Conservation (phyloP, 768 basidiomycete genomes). For the Pleurotus eryngii region DNA sequence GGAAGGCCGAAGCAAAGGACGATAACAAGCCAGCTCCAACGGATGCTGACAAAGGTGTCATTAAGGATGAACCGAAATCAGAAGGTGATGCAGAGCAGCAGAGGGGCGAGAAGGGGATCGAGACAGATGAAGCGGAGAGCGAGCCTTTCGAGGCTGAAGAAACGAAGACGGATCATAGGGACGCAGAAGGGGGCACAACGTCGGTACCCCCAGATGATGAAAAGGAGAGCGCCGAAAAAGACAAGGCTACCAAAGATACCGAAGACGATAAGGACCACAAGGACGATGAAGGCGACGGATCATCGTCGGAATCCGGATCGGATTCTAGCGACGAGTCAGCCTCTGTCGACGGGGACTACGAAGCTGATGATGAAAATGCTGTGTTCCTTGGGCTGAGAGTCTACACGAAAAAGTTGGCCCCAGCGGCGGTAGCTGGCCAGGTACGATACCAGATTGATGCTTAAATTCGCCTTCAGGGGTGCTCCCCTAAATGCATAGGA, state of each 20-base stretch:
- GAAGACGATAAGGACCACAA: not conserved
- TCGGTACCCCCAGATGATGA: not conserved
- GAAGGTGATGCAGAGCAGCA: not conserved
- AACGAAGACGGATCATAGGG: not conserved
- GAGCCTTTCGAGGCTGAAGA: not conserved
- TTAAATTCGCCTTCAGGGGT: too few relatives aligned
- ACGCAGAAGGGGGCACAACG: not conserved
- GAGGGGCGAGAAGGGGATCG: not conserved
- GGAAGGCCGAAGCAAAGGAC: not conserved
- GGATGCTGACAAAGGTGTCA: not conserved
- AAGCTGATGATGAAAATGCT: slow-evolving; percentile 6
- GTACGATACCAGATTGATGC: slow-evolving; percentile 21
- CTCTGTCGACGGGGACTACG: not conserved
- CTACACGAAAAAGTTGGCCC: slow-evolving; percentile 32
- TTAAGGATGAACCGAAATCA: not conserved
- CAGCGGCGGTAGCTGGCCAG: slow-evolving; percentile 30
- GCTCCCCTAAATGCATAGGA: too few relatives aligned
- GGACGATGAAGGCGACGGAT: slow-evolving; percentile 5
- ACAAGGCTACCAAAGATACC: slow-evolving; percentile 1
- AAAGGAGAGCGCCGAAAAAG: not conserved
- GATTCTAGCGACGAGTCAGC: not conserved
- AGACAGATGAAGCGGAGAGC: not conserved
- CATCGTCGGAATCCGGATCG: not conserved
- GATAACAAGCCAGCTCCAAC: not conserved
- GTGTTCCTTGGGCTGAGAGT: slow-evolving; percentile 34